A percentile compares a stretch with the other conserved stretches of the same genome.
Evolutionary conservation across 768 basidiomycete genomes (phyloP).

Genomic region (Fibroporia radiculosa): DNA sequence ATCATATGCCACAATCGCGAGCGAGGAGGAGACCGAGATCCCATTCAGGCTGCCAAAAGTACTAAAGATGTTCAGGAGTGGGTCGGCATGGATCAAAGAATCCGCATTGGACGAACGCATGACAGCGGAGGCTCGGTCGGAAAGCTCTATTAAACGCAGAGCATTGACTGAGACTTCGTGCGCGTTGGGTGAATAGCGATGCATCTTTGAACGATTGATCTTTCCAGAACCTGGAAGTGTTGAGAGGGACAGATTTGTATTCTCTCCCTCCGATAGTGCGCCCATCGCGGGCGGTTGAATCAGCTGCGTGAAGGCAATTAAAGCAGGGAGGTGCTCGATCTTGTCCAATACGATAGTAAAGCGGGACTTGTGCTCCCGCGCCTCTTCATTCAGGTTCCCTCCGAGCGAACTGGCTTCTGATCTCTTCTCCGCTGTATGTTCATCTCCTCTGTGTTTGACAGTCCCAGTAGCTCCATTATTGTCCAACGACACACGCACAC

Average conservation of each 20-base stretch:
- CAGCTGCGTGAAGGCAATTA: conserved; percentile 87
- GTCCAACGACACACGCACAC: conserved; percentile 38
- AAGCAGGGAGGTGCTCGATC: conserved; percentile 79
- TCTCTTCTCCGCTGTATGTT: conserved; percentile 2
- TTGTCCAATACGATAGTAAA: conserved; percentile 88
- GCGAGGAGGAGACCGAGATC: conserved; percentile 51
- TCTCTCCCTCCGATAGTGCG: conserved; percentile 9
- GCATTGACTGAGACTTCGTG: conserved; percentile 52
- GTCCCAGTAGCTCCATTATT: conserved; percentile 27
- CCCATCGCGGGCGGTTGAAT: conserved; percentile 39
- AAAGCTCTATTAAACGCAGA: conserved; percentile 78
- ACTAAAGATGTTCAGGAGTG: conserved; percentile 63
- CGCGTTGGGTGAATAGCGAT: background rate
- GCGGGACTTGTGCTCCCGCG: conserved; percentile 37
- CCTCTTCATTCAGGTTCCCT: conserved; percentile 4
- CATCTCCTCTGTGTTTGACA: conserved; percentile 23
- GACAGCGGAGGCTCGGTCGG: conserved; percentile 56
- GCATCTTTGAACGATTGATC: background rate
- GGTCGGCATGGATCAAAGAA: conserved; percentile 62
- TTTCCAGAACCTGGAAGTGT: background rate
- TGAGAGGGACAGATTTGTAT: background rate
- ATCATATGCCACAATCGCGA: conserved; percentile 73
- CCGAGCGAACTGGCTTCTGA: background rate
- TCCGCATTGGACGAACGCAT: conserved; percentile 62
- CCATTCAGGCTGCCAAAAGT: conserved; percentile 72